phyloP scores from a whole-genome alignment of 352 stramenopile species.

The Paralagenidium karlingii region DNA sequence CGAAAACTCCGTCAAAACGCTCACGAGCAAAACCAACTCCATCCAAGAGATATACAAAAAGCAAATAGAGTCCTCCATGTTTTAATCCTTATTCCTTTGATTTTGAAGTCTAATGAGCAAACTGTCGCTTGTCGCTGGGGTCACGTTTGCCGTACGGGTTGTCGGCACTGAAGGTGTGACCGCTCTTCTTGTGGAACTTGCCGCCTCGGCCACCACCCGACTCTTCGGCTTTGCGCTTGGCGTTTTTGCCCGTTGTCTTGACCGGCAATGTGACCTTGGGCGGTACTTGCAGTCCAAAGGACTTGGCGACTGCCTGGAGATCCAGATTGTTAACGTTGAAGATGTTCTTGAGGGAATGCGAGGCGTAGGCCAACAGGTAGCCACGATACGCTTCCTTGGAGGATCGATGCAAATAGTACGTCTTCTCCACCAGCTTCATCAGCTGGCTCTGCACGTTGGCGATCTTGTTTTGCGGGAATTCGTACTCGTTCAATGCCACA shows the following conservation, averaged over 20 bases:
- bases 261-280: slow-evolving; percentile 94
- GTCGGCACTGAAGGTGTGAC: slow-evolving; percentile 93
- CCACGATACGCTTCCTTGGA: slow-evolving; percentile 96
- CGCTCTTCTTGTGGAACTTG: slow-evolving; percentile 63
- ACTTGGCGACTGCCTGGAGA: slow-evolving; percentile 91
- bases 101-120: slow-evolving; percentile 67
- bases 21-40: too few species aligned
- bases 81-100: too few species aligned
- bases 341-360: slow-evolving; percentile 96
- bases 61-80: too few species aligned
- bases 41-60: too few species aligned
- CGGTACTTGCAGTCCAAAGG: slow-evolving; percentile 96
- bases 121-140: slow-evolving; percentile 89
- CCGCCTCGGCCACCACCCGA: slow-evolving; percentile 21
- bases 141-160: slow-evolving; percentile 95
- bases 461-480: slow-evolving; percentile 96
- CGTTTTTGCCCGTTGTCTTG: slow-evolving; percentile 63
- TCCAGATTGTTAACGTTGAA: slow-evolving; percentile 98
- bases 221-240: slow-evolving; percentile 56
- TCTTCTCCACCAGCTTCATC: slow-evolving; percentile 97
- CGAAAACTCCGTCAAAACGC: too few species aligned
- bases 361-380: slow-evolving; percentile 97
- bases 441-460: slow-evolving; percentile 96
- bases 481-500: slow-evolving; percentile 98
- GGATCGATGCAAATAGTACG: slow-evolving; percentile 98